phyloP scores from a whole-genome alignment of 495 filamentous ascomycete species.

The Hypoxylon intermedium region DNA sequence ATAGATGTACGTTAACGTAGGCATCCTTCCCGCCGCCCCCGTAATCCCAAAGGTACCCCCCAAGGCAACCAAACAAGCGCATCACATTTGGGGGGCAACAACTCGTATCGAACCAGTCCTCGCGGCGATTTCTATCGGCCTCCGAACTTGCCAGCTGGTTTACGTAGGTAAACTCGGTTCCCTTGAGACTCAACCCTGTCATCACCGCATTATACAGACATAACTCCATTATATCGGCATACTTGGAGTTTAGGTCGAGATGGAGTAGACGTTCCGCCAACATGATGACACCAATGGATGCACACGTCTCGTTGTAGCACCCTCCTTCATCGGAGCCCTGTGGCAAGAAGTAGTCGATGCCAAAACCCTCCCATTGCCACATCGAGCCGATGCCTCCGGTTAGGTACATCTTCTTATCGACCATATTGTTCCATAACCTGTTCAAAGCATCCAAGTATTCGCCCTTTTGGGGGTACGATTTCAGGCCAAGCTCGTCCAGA shows the following conservation, averaged over 20 bases:
- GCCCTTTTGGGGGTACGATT: constrained; percentile 36
- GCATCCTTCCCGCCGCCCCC: constrained; percentile 39
- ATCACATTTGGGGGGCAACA: constrained; percentile 67
- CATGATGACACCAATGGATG: constrained; percentile 67
- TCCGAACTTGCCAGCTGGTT: constrained; percentile 64
- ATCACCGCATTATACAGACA: constrained; percentile 67
- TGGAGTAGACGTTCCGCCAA: constrained; percentile 61
- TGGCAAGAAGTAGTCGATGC: constrained; percentile 64
- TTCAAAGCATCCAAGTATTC: constrained; percentile 48
- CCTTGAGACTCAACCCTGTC: constrained; percentile 57
- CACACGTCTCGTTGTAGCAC: constrained; percentile 69
- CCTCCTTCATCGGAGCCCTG: constrained; percentile 65
- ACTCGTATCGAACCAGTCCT: constrained; percentile 63
- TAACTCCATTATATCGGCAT: constrained; percentile 65
- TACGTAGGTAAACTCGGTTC: constrained; percentile 62
- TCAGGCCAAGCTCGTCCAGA: constrained; percentile 38
- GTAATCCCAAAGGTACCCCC: constrained; percentile 62
- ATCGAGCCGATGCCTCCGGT: constrained; percentile 67
- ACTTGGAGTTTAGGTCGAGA: constrained; percentile 58
- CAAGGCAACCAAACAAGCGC: constrained; percentile 59
- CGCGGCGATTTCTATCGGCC: constrained; percentile 50
- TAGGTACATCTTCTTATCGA: constrained; percentile 65
- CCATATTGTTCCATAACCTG: constrained; percentile 64
- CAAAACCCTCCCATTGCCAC: constrained; percentile 68
- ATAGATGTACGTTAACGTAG: constrained; percentile 60